Conservation (phyloP, 2,329 filamentous ascomycete genomes). For the Colletotrichum sansevieriae region DNA sequence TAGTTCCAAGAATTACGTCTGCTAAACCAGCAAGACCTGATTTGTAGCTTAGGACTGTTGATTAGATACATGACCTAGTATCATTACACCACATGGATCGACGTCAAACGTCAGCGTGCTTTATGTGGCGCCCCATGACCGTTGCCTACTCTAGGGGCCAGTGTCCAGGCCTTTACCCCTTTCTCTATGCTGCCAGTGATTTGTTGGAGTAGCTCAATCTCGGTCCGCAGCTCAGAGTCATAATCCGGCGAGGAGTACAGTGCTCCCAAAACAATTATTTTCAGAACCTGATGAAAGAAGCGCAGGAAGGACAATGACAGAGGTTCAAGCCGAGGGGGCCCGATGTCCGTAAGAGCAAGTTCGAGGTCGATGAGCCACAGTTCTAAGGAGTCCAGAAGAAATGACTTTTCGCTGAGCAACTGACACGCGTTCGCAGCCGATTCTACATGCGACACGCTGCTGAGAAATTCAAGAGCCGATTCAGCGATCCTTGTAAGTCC, state of each 20-base stretch:
- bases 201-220: conserved; percentile 49
- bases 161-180: conserved; percentile 50
- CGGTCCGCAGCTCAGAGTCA: conserved; percentile 46
- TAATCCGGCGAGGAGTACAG: conserved; percentile 48
- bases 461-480: conserved; percentile 51
- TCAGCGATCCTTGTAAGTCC: conserved; percentile 51
- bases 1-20: too few relatives aligned
- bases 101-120: neutral
- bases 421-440: conserved; percentile 42
- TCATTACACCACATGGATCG: too few relatives aligned
- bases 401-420: conserved; percentile 49
- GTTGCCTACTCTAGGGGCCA: neutral
- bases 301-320: conserved; percentile 53
- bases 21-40: too few relatives aligned
- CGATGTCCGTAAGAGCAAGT: conserved; percentile 41
- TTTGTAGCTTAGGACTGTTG: too few relatives aligned
- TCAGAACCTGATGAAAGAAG: conserved; percentile 51
- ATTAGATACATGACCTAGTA: too few relatives aligned
- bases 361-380: conserved; percentile 51
- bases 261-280: conserved; percentile 51
- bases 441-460: conserved; percentile 46
- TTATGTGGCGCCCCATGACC: neutral
- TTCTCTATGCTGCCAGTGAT: conserved; percentile 48
- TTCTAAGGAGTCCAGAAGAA: conserved; percentile 49
- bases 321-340: conserved; percentile 43